phyloP scores from a whole-genome alignment of 169 alveolate genomes.

The Babesia caballi region DNA sequence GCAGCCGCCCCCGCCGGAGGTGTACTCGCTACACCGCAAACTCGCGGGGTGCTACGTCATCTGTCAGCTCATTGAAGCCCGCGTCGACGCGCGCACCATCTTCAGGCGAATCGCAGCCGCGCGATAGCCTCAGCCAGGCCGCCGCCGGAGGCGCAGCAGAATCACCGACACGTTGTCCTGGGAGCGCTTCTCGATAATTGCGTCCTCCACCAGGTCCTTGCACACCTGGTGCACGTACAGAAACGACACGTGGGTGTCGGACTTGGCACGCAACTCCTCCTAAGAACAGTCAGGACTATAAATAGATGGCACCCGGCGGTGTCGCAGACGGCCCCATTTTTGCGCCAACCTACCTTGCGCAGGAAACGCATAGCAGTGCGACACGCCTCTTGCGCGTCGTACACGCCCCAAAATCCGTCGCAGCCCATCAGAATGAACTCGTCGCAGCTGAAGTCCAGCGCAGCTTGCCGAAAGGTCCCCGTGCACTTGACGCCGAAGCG shows the following conservation, averaged over 20 bases:
- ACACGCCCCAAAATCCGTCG: slow-evolving; percentile 90
- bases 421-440: slow-evolving; percentile 94
- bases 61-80: slow-evolving; percentile 79
- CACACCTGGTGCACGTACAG: slow-evolving; percentile 61
- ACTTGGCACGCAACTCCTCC: slow-evolving; percentile 67
- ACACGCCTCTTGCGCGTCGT: slow-evolving; percentile 63
- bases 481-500: slow-evolving; percentile 77
- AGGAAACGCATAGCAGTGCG: slow-evolving; percentile 34
- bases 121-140: slow-evolving; percentile 1
- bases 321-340: background rate
- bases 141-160: slow-evolving; percentile 28
- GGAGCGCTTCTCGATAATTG: slow-evolving; percentile 67
- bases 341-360: slow-evolving; percentile 12
- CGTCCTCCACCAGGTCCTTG: slow-evolving; percentile 74
- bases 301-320: background rate
- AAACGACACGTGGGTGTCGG: slow-evolving; percentile 55
- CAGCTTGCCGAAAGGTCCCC: slow-evolving; percentile 73
- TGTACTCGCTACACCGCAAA: slow-evolving; percentile 88
- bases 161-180: slow-evolving; percentile 71
- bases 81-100: slow-evolving; percentile 66
- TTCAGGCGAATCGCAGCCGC: slow-evolving; percentile 60
- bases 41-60: slow-evolving; percentile 85
- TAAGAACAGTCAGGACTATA: slow-evolving; percentile 15
- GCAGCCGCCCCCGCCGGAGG: slow-evolving; percentile 90
- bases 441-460: slow-evolving; percentile 73